Evolutionary conservation across 805 yeast genomes (phyloP), one percentile per base, ranked within the genome.

Genomic region (Candida fluviatilis): DNA sequence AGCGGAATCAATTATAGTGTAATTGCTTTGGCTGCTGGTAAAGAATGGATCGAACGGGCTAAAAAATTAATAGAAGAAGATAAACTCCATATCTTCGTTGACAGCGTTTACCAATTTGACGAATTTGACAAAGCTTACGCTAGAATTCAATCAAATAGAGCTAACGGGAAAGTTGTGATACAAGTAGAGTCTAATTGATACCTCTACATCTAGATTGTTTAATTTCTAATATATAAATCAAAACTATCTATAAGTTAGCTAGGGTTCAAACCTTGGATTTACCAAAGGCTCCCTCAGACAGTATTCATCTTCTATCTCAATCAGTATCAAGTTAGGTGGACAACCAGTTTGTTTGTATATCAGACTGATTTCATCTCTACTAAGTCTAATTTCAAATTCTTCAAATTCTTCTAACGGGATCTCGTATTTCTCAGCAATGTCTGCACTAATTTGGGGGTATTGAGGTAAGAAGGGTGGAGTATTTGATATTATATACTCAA

Each of bases 131-230:
- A 63, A 6, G 93, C 88, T 1, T 54, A 74, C 32, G 72, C 73
- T 6, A 63, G 62, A 44, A 53, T 82, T 19, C 55, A 54, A 5
- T 55, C 67, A 23, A 72, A 76, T 40, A 62, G 55, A 34, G 79
- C 82, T 5, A 75, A 71, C 39, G 96, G 95, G 26, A 87, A 86
- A 56, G 64, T 83, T 35, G 73, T 87, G n/a, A 39, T 78, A 21
- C 49, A 54, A 37, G 49, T 65, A 36, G 49, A 26, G 5, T 26
- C n/a, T 12, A 26, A 12, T 26, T 26, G n/a, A 26, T 10, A 8
- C 6, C 13, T 26, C 13, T 6, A 5, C 29, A 21, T 21, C n/a
- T n/a, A n/a, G n/a, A n/a, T n/a, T n/a, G n/a, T n/a, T n/a, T n/a
- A n/a, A n/a, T n/a, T n/a, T n/a, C n/a, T n/a, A n/a, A n/a, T n/a